phyloP scores from a whole-genome alignment of 2,329 filamentous ascomycete species.

The Fusarium guadeloupense region DNA sequence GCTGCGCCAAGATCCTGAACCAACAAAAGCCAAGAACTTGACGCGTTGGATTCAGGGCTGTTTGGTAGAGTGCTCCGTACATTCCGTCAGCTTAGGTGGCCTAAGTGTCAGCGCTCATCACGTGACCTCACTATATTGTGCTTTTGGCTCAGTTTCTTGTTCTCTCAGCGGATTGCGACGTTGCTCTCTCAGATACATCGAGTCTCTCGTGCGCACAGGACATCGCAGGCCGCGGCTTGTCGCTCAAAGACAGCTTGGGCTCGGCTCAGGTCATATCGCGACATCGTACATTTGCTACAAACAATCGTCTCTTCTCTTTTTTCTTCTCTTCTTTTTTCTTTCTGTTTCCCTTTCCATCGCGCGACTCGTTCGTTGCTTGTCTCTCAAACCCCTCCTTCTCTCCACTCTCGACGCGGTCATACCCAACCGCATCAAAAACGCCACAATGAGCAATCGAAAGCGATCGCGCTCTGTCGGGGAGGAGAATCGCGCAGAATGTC shows the following conservation, averaged over 20 bases:
- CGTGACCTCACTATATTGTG: slow-evolving; percentile 35
- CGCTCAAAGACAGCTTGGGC: slow-evolving; percentile 44
- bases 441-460: slow-evolving; percentile 56
- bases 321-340: background rate
- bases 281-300: slow-evolving; percentile 21
- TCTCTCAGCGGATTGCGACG: slow-evolving; percentile 41
- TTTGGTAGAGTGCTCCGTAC: slow-evolving; percentile 8
- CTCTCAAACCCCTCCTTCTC: slow-evolving; percentile 42
- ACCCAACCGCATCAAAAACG: slow-evolving; percentile 32
- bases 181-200: slow-evolving; percentile 40
- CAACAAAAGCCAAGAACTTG: slow-evolving; percentile 7
- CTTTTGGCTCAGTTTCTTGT: slow-evolving; percentile 40
- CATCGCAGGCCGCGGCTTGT: slow-evolving; percentile 46
- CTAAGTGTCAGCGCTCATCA: slow-evolving; percentile 19
- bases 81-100: slow-evolving; percentile 32
- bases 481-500: slow-evolving; percentile 65
- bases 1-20: slow-evolving; percentile 5
- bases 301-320: slow-evolving; percentile 6
- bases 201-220: slow-evolving; percentile 42
- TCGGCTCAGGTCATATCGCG: slow-evolving; percentile 38
- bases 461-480: slow-evolving; percentile 60
- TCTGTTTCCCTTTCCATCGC: slow-evolving; percentile 10
- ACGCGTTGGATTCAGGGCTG: slow-evolving; percentile 14
- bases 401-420: slow-evolving; percentile 41
- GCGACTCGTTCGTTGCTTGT: slow-evolving; percentile 34